Evolutionary conservation across 768 basidiomycete species (phyloP).

Genomic region (Galerina sulciceps): DNA sequence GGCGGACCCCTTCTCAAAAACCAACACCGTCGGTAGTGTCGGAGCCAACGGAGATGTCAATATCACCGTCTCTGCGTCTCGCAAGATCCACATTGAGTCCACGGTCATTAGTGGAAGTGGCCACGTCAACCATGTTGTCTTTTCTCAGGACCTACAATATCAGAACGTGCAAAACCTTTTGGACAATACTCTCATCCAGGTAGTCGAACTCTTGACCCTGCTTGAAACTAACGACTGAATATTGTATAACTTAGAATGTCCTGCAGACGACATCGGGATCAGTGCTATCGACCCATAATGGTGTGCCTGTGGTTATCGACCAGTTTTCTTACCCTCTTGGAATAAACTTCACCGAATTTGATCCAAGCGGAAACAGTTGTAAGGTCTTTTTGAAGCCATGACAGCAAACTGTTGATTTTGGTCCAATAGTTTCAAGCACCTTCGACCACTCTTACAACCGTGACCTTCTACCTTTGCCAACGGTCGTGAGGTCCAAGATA

Average conservation of each 20-base stretch:
- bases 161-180: slow-evolving; percentile 67
- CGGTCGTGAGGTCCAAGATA: slow-evolving; percentile 62
- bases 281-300: slow-evolving; percentile 45
- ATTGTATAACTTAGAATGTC: slow-evolving; percentile 35
- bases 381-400: slow-evolving; percentile 14
- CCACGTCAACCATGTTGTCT: slow-evolving; percentile 54
- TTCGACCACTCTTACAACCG: slow-evolving; percentile 78
- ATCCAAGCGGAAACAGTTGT: slow-evolving; percentile 40
- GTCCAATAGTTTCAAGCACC: slow-evolving; percentile 44
- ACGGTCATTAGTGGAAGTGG: slow-evolving; percentile 68
- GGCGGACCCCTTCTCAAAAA: slow-evolving; percentile 58
- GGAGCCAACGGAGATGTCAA: slow-evolving; percentile 52
- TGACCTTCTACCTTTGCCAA: slow-evolving; percentile 57
- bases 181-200: slow-evolving; percentile 47
- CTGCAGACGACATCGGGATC: slow-evolving; percentile 43
- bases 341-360: slow-evolving; percentile 45
- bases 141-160: slow-evolving; percentile 64
- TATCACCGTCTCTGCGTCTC: slow-evolving; percentile 65
- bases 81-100: slow-evolving; percentile 62
- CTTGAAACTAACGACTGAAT: neutral
- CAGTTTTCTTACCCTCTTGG: slow-evolving; percentile 49
- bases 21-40: slow-evolving; percentile 49
- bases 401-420: slow-evolving; percentile 5
- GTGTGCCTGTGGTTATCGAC: slow-evolving; percentile 41
- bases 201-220: slow-evolving; percentile 12